Evolutionary conservation across 192 early-diverging fungal species (phyloP), one percentile per base, ranked within the genome.

Genomic region (Rhizophagus sp.): DNA sequence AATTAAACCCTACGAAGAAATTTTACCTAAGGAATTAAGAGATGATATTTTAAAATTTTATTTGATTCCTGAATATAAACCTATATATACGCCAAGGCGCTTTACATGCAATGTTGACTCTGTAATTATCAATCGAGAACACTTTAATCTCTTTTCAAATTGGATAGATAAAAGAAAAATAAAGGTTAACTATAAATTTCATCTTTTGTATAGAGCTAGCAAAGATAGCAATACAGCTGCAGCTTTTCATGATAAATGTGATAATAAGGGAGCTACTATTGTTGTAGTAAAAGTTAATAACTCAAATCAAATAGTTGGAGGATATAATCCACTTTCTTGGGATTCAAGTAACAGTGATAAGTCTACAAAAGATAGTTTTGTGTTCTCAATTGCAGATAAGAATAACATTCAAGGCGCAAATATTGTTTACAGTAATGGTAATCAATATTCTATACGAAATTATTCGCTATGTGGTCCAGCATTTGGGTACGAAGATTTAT

Each of bases 111-210:
- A n/a, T n/a, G n/a, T n/a, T 25, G 44, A 77, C 10, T 77, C 75
- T 24, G 17, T 62, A 2, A 64, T 77, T 3, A 77, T 77, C 47
- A 64, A 65, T 62, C n/a, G 12, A 3, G 9, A n/a, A 19, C 75
- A 77, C 12, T 1, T n/a, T 25, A 50, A 11, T 5, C 22, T 63
- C 1, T 4, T 77, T 22, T 22, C 39, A 13, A 39, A 44, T 65
- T 77, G 75, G 61, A 66, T 77, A 10, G 75, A 77, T 47, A 47
- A 2, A 41, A 30, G 1, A 30, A 63, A 44, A 27, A 41, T 24
- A 6, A 15, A 17, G 3, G 39, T 0, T 8, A 41, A 41, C 1
- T 30, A 30, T 30, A 41, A 3, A 9, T 19, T 41, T 41, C 8
- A 41, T 8, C 39, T 41, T 7, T 7, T 41, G 8, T 41, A 41